These are phyloP conservation scores for Blakeslea trispora DNA, from an alignment of 371 early-diverging fungal genomes.

Conservation along the genomic window DNA sequence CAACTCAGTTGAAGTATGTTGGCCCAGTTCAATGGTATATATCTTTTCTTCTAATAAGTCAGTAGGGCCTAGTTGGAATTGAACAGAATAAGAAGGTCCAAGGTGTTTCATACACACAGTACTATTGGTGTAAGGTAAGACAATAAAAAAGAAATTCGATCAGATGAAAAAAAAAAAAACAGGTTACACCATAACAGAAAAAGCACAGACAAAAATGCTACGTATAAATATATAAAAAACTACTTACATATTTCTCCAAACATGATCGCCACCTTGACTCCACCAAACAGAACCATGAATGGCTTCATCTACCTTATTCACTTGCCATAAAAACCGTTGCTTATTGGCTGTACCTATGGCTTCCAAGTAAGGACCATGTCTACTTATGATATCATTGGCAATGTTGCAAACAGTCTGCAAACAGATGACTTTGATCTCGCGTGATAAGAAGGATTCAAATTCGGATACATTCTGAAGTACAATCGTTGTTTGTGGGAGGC, in stretches of 20 bases:
- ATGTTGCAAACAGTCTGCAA: slow-evolving; percentile 44
- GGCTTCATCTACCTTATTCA: slow-evolving; percentile 51
- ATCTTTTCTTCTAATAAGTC: neutral
- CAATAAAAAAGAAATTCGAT: neutral
- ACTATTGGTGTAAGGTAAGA: slow-evolving; percentile 9
- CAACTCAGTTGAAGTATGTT: neutral
- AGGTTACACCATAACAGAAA: neutral
- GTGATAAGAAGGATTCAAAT: slow-evolving; percentile 43
- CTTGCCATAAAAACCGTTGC: slow-evolving; percentile 39
- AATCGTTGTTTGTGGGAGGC: slow-evolving; percentile 45
- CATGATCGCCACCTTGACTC: slow-evolving; percentile 11
- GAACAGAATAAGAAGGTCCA: slow-evolving; percentile 22
- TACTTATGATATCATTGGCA: slow-evolving; percentile 43
- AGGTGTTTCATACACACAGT: slow-evolving; percentile 11
- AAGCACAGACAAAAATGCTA: neutral
- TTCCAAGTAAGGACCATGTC: slow-evolving; percentile 14
- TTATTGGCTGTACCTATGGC: slow-evolving; percentile 28
- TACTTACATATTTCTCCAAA: slow-evolving; percentile 48
- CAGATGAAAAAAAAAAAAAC: neutral
- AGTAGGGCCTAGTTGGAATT: slow-evolving; percentile 15
- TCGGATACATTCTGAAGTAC: slow-evolving; percentile 44
- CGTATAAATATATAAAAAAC: too few species aligned
- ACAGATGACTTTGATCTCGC: slow-evolving; percentile 50
- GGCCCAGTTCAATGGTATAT: slow-evolving; percentile 3
- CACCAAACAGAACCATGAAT: slow-evolving; percentile 43